phyloP scores from a whole-genome alignment of 495 filamentous ascomycete species.

The Podospora appendiculata region DNA sequence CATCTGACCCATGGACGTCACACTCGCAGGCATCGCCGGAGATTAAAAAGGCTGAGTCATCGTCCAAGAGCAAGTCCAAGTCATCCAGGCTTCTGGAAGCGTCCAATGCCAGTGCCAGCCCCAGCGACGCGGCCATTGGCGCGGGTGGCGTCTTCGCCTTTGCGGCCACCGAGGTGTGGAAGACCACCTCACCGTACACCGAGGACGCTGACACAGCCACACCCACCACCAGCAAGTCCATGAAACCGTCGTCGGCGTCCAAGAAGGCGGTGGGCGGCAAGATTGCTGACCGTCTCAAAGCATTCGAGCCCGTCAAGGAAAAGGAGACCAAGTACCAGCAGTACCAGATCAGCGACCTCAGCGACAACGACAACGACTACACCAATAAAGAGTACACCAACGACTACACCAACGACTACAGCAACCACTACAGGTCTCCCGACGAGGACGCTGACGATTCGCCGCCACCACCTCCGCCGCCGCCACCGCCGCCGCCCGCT shows the following conservation, averaged over 20 bases:
- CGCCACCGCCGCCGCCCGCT: constrained; percentile 2
- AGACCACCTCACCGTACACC: constrained; percentile 26
- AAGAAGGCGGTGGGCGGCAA: constrained; percentile 40
- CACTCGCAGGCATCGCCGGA: constrained; percentile 12
- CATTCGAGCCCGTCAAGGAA: constrained; percentile 43
- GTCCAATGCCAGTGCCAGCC: too few relatives aligned
- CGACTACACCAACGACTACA: constrained; percentile 14
- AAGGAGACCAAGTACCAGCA: constrained; percentile 20
- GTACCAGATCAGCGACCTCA: constrained; percentile 15
- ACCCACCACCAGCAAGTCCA: constrained; percentile 17
- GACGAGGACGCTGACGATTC: constrained; percentile 5
- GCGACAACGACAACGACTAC: too few relatives aligned
- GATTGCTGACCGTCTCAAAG: constrained; percentile 44
- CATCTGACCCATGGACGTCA: constrained; percentile 5
- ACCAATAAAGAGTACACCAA: not conserved
- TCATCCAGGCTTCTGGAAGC: constrained; percentile 27
- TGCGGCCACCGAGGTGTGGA: constrained; percentile 21
- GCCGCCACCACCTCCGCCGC: constrained; percentile 13
- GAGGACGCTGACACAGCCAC: constrained; percentile 4
- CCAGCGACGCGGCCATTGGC: constrained; percentile 6
- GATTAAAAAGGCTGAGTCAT: constrained; percentile 34
- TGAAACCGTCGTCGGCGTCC: constrained; percentile 11
- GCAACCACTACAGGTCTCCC: constrained; percentile 18
- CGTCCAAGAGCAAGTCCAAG: too few relatives aligned
- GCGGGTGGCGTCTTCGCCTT: constrained; percentile 8